phyloP scores from a whole-genome alignment of 2,329 filamentous ascomycete species.

The Cladophialophora exuberans region DNA sequence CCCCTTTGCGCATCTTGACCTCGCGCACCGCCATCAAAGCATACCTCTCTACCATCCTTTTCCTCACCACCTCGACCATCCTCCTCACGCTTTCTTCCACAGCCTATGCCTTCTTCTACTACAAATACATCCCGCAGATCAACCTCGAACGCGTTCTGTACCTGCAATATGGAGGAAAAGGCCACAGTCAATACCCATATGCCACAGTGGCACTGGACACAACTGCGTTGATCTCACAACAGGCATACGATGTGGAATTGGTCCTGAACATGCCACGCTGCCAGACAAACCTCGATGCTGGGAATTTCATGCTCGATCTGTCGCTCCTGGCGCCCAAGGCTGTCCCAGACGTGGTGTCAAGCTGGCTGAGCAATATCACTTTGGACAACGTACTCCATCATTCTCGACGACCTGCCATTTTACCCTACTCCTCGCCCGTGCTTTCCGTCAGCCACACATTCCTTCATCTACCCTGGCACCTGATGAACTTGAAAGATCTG shows the following conservation, averaged over 20 bases:
- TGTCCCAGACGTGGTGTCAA: constrained; percentile 15
- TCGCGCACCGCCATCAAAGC: constrained; percentile 66
- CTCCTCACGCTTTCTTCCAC: constrained; percentile 62
- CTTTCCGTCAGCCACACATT: constrained; percentile 54
- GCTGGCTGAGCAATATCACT: constrained; percentile 36
- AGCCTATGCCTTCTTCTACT: constrained; percentile 70
- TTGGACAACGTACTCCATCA: constrained; percentile 55
- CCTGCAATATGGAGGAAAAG: constrained; percentile 55
- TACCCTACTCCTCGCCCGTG: constrained; percentile 81
- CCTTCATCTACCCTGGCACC: constrained; percentile 29
- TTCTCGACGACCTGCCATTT: constrained; percentile 73
- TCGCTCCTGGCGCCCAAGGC: constrained; percentile 59
- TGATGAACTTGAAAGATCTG: constrained; percentile 42
- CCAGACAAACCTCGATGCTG: constrained; percentile 71
- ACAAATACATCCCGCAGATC: constrained; percentile 68
- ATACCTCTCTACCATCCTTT: constrained; percentile 64
- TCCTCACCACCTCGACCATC: constrained; percentile 55
- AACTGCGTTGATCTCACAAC: constrained; percentile 64
- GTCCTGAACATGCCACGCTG: constrained; percentile 77
- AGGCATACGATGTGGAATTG: constrained; percentile 83
- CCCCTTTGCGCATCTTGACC: constrained; percentile 58
- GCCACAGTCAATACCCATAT: constrained; percentile 46
- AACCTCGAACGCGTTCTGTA: constrained; percentile 65
- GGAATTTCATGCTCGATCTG: constrained; percentile 94
- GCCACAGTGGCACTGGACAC: constrained; percentile 53